These are phyloP conservation scores for Ophiostoma montium DNA, from an alignment of 2,329 filamentous ascomycete genomes.

Conservation along the genomic window DNA sequence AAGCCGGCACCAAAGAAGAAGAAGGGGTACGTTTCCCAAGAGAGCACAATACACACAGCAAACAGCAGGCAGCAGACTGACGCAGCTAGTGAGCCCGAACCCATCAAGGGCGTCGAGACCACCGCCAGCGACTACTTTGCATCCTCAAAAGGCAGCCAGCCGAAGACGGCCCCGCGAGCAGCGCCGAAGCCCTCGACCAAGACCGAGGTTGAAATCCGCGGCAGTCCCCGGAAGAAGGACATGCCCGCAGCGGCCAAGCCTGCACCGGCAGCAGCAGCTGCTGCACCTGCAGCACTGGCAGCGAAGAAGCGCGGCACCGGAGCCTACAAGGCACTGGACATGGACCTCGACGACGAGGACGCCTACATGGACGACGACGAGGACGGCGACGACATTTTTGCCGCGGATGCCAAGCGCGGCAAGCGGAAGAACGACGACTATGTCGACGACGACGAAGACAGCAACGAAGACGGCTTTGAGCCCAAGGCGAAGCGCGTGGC, in stretches of 20 bases:
- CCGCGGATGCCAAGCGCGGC: constrained; percentile 51
- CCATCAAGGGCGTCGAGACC: constrained; percentile 34
- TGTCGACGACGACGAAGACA: constrained; percentile 41
- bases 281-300: constrained; percentile 15
- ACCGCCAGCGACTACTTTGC: constrained; percentile 45
- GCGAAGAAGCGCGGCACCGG: constrained; percentile 25
- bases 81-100: constrained; percentile 21
- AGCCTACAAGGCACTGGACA: constrained; percentile 26
- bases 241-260: constrained; percentile 12
- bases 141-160: constrained; percentile 30
- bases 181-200: constrained; percentile 25
- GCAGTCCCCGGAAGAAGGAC: constrained; percentile 36
- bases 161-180: constrained; percentile 26
- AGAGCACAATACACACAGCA: neutral
- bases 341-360: constrained; percentile 39
- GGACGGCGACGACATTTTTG: constrained; percentile 73
- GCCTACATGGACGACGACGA: constrained; percentile 53
- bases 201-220: constrained; percentile 32
- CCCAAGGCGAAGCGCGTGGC: constrained; percentile 46
- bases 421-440: constrained; percentile 64
- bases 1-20: constrained; percentile 42
- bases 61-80: constrained; percentile 2
- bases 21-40: constrained; percentile 28
- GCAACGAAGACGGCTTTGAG: constrained; percentile 54
- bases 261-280: constrained; percentile 16